These are phyloP conservation scores for Lantana camara DNA, from an alignment of 257 asterid genomes.

Conservation along the genomic window DNA sequence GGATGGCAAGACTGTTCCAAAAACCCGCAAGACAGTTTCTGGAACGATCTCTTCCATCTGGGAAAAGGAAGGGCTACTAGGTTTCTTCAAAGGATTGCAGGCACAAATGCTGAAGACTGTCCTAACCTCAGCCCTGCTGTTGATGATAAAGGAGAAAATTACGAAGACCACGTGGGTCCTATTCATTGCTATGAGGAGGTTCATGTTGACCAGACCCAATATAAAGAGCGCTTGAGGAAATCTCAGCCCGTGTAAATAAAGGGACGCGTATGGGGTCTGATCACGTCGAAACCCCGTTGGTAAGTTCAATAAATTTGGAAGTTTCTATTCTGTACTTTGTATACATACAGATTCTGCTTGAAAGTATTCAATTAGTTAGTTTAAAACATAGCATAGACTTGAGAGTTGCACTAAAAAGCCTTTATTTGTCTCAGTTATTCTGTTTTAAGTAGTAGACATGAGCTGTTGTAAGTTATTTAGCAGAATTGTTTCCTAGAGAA, in stretches of 20 bases:
- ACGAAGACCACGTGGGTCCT: conserved; percentile 81
- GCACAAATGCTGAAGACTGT: conserved; percentile 92
- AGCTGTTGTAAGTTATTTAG: conserved; percentile 3
- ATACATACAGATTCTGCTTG: background rate
- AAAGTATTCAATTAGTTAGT: background rate
- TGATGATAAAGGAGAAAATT: conserved; percentile 93
- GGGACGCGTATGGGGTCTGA: conserved; percentile 7
- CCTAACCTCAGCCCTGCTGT: conserved; percentile 73
- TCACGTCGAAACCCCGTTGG: conserved; percentile 6
- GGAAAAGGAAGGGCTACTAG: conserved; percentile 73
- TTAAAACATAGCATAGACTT: conserved; percentile 3
- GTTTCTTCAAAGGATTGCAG: conserved; percentile 88
- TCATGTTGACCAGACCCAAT: conserved; percentile 49
- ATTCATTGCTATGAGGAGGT: conserved; percentile 61
- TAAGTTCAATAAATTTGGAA: conserved; percentile 19
- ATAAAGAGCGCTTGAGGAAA: conserved; percentile 47
- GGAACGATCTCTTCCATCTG: conserved; percentile 64
- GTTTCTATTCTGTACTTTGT: conserved; percentile 1
- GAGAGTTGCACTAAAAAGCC: background rate
- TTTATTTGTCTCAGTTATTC: conserved; percentile 4
- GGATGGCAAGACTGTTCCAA: conserved; percentile 35
- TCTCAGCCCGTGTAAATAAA: background rate
- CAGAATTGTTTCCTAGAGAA: background rate
- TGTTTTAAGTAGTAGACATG: background rate
- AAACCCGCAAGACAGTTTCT: conserved; percentile 54